Evolutionary conservation across 225 moss, liverwort and hornwort genomes (phyloP).

Genomic region (Pleurozium schreberi): DNA sequence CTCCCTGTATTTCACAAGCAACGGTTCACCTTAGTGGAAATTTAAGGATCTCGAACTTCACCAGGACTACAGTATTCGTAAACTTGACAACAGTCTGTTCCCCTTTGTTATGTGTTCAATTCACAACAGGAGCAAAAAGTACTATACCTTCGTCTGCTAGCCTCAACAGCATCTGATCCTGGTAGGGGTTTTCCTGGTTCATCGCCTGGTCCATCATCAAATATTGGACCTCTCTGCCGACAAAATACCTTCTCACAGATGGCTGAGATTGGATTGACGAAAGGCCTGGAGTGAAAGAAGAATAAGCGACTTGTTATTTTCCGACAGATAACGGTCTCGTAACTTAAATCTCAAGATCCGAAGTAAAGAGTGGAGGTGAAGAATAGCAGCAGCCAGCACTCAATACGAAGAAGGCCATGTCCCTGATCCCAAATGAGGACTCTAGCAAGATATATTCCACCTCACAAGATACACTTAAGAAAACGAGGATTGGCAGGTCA

Average conservation of each 20-base stretch:
- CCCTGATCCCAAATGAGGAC: neutral
- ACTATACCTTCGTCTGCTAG: slow-evolving; percentile 45
- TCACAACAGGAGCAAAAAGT: neutral
- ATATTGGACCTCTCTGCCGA: slow-evolving; percentile 11
- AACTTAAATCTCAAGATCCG: neutral
- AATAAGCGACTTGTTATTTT: neutral
- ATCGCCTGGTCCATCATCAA: slow-evolving; percentile 17
- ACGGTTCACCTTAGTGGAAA: neutral
- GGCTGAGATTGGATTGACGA: slow-evolving; percentile 23
- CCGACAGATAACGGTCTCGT: neutral
- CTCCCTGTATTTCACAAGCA: slow-evolving; percentile 24
- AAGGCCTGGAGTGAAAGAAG: slow-evolving; percentile 15
- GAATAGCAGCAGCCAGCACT: neutral
- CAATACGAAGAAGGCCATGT: neutral
- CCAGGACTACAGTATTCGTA: neutral
- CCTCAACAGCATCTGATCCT: slow-evolving; percentile 53
- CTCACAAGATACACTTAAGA: neutral
- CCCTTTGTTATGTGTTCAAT: neutral
- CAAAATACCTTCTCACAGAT: slow-evolving; percentile 43
- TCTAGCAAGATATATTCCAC: neutral
- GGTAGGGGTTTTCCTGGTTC: slow-evolving; percentile 46
- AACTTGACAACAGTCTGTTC: neutral
- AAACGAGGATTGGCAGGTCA: neutral
- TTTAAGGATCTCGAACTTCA: neutral
- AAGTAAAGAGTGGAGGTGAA: neutral